phyloP scores from a whole-genome alignment of 305 asterid species.

The Fraxinus platypoda region DNA sequence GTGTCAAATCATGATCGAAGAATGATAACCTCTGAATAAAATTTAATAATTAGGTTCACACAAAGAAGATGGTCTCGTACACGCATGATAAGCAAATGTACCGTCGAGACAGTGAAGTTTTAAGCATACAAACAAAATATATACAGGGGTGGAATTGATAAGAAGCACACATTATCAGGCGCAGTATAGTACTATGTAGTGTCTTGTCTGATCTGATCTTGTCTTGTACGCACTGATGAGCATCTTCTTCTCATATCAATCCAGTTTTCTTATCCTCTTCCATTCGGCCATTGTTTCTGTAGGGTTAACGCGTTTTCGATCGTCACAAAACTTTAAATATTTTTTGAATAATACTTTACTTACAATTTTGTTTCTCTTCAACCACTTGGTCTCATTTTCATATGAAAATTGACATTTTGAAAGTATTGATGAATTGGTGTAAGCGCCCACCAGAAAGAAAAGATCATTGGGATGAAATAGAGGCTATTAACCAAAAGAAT shows the following conservation, averaged over 20 bases:
- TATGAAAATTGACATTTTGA: no score
- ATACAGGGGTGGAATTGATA: background rate
- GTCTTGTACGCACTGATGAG: background rate
- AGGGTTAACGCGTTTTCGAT: background rate
- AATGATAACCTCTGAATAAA: background rate
- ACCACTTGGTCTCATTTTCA: no score
- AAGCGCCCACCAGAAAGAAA: no score
- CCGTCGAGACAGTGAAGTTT: background rate
- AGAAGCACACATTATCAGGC: slow-evolving; percentile 11
- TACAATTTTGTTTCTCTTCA: no score
- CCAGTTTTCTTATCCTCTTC: background rate
- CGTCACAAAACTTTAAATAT: no score
- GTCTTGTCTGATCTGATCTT: background rate
- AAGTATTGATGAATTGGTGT: no score
- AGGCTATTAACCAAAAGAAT: no score
- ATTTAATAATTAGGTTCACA: background rate
- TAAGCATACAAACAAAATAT: slow-evolving; percentile 9
- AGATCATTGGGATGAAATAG: no score
- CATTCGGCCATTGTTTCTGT: background rate
- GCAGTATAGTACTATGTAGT: background rate
- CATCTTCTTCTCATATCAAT: background rate
- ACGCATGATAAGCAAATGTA: slow-evolving; percentile 3
- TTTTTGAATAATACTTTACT: no score
- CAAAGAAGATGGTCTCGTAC: background rate
- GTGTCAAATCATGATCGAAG: background rate